Conservation (phyloP, 768 basidiomycete genomes). For the Cyclocybe cylindracea region DNA sequence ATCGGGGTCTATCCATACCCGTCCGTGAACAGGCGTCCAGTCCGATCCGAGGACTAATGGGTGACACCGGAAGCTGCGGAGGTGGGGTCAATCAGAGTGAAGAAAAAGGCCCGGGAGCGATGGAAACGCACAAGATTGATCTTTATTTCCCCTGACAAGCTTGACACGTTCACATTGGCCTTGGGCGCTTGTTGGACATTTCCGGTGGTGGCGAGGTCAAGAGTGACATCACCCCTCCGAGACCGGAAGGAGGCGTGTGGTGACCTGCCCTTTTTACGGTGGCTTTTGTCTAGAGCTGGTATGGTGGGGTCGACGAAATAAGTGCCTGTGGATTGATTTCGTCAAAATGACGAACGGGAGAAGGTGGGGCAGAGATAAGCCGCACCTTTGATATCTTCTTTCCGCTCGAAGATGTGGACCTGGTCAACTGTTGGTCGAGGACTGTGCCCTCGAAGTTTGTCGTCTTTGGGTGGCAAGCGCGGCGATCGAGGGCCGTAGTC, state of each 20-base stretch:
- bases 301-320: slow-evolving; percentile 41
- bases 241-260: slow-evolving; percentile 44
- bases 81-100: slow-evolving; percentile 1
- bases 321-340: slow-evolving; percentile 29
- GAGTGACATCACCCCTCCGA: slow-evolving; percentile 36
- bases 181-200: slow-evolving; percentile 27
- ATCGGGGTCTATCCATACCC: slow-evolving; percentile 24
- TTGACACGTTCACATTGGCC: slow-evolving; percentile 38
- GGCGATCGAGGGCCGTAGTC: no score
- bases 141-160: slow-evolving; percentile 36
- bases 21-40: slow-evolving; percentile 35
- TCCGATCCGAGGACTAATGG: slow-evolving; percentile 35
- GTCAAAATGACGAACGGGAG: not conserved
- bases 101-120: not conserved
- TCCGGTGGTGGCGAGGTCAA: slow-evolving; percentile 41
- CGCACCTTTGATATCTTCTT: slow-evolving; percentile 33
- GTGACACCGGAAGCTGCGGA: slow-evolving; percentile 30
- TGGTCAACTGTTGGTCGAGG: slow-evolving; percentile 29
- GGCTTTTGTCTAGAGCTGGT: slow-evolving; percentile 25
- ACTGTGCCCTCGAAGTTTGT: not conserved
- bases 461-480: no score
- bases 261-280: slow-evolving; percentile 21
- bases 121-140: slow-evolving; percentile 37
- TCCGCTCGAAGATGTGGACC: slow-evolving; percentile 30
- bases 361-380: not conserved